Conservation (phyloP, 192 early-diverging fungal species). For the Haplosporangium gracile region DNA sequence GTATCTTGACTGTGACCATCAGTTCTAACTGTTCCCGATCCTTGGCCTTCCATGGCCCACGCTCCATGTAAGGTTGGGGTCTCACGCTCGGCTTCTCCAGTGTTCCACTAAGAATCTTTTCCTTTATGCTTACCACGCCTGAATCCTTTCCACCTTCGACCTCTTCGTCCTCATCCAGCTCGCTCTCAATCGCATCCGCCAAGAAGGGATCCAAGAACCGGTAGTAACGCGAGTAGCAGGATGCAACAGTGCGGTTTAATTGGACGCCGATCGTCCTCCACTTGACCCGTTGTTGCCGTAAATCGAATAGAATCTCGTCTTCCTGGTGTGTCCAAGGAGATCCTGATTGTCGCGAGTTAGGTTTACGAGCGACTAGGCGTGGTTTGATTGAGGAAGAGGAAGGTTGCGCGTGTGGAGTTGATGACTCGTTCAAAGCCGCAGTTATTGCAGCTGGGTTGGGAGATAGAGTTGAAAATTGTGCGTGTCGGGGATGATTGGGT, state of each 20-base stretch:
- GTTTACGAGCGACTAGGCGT: not conserved
- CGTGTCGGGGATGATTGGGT: not conserved
- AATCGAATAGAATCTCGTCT: conserved; percentile 28
- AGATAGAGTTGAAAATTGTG: not conserved
- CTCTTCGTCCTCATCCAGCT: not conserved
- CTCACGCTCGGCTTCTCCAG: not conserved
- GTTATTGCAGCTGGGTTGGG: not conserved
- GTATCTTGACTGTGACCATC: not conserved
- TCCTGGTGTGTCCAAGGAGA: conserved; percentile 18
- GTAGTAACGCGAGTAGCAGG: conserved; percentile 46
- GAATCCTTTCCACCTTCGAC: not conserved
- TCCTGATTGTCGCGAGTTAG: not conserved
- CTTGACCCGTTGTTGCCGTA: conserved; percentile 25
- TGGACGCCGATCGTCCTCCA: conserved; percentile 21
- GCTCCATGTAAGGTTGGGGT: conserved; percentile 18
- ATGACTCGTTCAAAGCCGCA: not conserved
- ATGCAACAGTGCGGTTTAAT: conserved; percentile 14
- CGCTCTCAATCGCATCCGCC: conserved; percentile 35
- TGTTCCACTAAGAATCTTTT: not conserved
- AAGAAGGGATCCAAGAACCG: conserved; percentile 44
- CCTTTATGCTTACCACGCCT: not conserved
- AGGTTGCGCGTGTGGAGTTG: not conserved
- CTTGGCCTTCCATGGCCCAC: conserved; percentile 38
- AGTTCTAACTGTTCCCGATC: conserved; percentile 32
- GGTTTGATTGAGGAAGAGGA: not conserved